Evolutionary conservation across 2,329 filamentous ascomycete genomes (phyloP), one percentile per base, ranked within the genome.

Genomic region (Penicillium olsonii): DNA sequence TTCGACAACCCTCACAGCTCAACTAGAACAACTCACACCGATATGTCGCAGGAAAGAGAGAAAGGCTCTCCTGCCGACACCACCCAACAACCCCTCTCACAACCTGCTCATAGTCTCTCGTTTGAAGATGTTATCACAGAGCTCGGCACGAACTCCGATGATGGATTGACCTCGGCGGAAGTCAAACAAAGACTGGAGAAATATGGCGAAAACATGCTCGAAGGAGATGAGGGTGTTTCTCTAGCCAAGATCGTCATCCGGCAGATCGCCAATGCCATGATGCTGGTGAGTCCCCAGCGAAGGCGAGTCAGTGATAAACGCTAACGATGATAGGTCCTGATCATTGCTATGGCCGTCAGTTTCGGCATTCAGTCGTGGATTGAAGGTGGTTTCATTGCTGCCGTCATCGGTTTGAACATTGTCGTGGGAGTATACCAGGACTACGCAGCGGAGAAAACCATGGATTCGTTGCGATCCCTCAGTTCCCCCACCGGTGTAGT

Each of bases 341-440:
- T 90, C 61, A 84, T 89, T 64, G 87, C 88, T 59, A 89, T 88
- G 84, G 84, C 84, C 49, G 76, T 81, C 42, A 78, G 77, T 62
- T 80, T 79, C 60, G 81, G 78, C 27, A 79, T 82, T 19, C 67
- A 75, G 29, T 80, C 82, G 51, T 83, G 76, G 63, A 78, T 84
- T 45, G 81, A 84, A 70, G 81, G 80, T 18, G 81, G 78, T 45
- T 82, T 84, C 41, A 81, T 84, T 50, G 75, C 75, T 8, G 81
- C 78, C 5, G 80, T 84, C 59, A 84, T 84, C 52, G 62, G 75
- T 3, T 71, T 83, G 31, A 84, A 84, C 59, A 76, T 83, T 45
- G 64, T 77, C 1, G 80, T 84, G 53, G 82, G 81, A 12, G 83
- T 84, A 60, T 80, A 79, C 56, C 82, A 84, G 61, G 82, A 84